Evolutionary conservation across 148 eudicot genomes (phyloP).

Genomic region (Pouteria glomerata): DNA sequence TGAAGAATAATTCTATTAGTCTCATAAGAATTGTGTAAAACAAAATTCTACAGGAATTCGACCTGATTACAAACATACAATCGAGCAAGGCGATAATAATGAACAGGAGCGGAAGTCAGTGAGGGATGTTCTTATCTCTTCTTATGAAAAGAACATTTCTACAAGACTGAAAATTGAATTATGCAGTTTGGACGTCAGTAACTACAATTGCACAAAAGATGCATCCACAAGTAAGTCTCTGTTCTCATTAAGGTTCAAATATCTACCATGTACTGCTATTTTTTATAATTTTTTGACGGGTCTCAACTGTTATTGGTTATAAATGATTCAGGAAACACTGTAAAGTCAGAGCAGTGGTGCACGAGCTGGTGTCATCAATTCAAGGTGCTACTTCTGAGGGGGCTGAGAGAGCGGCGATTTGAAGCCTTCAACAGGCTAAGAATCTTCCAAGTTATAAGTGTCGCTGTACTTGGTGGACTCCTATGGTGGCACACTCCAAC

Average conservation of each 20-base stretch:
- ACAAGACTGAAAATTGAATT: slow-evolving; percentile 63
- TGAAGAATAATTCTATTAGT: background rate
- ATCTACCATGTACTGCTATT: background rate
- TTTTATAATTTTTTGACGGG: background rate
- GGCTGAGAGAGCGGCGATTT: slow-evolving; percentile 75
- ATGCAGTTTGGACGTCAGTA: slow-evolving; percentile 48
- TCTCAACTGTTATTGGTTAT: background rate
- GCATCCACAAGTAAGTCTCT: slow-evolving; percentile 49
- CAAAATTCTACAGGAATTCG: slow-evolving; percentile 54
- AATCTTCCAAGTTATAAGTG: slow-evolving; percentile 93
- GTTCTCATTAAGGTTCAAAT: background rate
- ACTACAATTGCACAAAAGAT: slow-evolving; percentile 46
- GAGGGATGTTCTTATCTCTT: slow-evolving; percentile 61
- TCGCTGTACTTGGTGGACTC: slow-evolving; percentile 91
- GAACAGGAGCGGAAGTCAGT: slow-evolving; percentile 66
- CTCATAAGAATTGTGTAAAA: background rate
- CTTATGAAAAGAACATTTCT: slow-evolving; percentile 77
- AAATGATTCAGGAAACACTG: slow-evolving; percentile 41
- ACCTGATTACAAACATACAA: slow-evolving; percentile 61
- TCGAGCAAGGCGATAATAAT: slow-evolving; percentile 47
- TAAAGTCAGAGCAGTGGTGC: slow-evolving; percentile 75
- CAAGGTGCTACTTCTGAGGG: slow-evolving; percentile 74
- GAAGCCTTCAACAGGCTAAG: slow-evolving; percentile 86
- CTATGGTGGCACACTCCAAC: slow-evolving; percentile 97
- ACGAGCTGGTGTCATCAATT: slow-evolving; percentile 96